Evolutionary conservation across 225 moss, liverwort and hornwort genomes (phyloP).

Genomic region (Ulota crispa): DNA sequence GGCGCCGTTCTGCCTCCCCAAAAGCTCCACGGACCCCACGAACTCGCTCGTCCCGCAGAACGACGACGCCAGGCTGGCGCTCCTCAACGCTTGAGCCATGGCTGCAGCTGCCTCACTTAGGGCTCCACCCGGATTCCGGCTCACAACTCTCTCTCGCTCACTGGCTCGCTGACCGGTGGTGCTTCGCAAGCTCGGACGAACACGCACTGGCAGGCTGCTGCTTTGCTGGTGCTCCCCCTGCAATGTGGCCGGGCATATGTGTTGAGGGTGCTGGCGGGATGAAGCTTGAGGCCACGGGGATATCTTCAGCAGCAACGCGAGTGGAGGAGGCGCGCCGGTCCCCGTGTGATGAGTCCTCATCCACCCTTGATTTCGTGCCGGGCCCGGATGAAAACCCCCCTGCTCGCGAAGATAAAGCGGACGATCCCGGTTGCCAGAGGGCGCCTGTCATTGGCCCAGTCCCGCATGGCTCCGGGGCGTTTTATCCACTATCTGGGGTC

Average conservation of each 20-base stretch:
- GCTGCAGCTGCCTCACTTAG: constrained; percentile 11
- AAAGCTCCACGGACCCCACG: constrained; percentile 53
- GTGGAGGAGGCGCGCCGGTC: constrained; percentile 39
- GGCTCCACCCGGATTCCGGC: not conserved
- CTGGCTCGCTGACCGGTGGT: not conserved
- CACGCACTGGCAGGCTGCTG: not conserved
- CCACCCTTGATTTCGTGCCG: constrained; percentile 19
- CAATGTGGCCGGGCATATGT: not conserved
- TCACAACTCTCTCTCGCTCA: not conserved
- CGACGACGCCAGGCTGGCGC: constrained; percentile 48
- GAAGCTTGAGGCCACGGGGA: constrained; percentile 24
- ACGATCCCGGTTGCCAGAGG: not conserved
- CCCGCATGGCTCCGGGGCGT: not conserved
- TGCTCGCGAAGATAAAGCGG: constrained; percentile 21
- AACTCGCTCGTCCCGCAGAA: constrained; percentile 50
- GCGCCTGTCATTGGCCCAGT: constrained; percentile 28
- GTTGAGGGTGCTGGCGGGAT: constrained; percentile 25
- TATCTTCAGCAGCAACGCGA: constrained; percentile 43
- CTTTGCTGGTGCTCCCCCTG: not conserved
- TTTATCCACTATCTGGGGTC: constrained; percentile 29
- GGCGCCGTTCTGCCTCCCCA: constrained; percentile 60
- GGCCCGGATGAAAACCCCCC: constrained; percentile 23
- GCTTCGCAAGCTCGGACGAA: not conserved
- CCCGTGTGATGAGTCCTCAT: not conserved
- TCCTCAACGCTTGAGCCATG: constrained; percentile 58